Conservation (phyloP, 2,329 filamentous ascomycete genomes). For the Niveomyces coronatus region DNA sequence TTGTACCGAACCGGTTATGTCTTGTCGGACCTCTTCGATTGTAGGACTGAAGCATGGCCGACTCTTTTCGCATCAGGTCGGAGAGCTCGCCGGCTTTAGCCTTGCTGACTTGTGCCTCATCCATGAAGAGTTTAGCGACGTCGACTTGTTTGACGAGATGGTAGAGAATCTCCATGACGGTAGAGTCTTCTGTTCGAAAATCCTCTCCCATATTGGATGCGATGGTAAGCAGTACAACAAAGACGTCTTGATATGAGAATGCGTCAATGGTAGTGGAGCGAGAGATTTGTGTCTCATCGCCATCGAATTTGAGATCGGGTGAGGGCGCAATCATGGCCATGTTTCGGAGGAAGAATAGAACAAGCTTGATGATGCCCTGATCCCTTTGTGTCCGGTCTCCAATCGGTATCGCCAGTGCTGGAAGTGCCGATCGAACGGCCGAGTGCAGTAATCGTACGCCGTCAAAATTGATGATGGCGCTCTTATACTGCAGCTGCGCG, state of each 20-base stretch:
- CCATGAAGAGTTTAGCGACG: conserved; percentile 74
- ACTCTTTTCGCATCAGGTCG: conserved; percentile 69
- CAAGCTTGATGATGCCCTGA: conserved; percentile 83
- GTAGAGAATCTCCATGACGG: conserved; percentile 86
- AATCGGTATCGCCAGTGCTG: conserved; percentile 70
- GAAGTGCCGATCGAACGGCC: conserved; percentile 69
- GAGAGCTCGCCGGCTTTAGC: conserved; percentile 65
- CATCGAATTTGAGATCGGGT: conserved; percentile 62
- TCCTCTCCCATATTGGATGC: conserved; percentile 91
- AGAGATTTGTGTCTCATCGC: conserved; percentile 83
- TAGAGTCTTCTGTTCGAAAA: conserved; percentile 78
- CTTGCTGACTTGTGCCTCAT: conserved; percentile 58
- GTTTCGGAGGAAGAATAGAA: conserved; percentile 84
- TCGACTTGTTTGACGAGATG: conserved; percentile 87
- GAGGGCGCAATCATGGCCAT: conserved; percentile 74
- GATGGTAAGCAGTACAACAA: conserved; percentile 73
- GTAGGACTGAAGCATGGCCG: conserved; percentile 68
- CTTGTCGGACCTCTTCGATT: conserved; percentile 71
- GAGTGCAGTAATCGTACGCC: conserved; percentile 68
- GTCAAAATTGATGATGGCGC: conserved; percentile 75
- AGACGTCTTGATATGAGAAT: conserved; percentile 84
- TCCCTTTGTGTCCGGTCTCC: conserved; percentile 70
- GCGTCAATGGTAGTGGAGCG: conserved; percentile 80
- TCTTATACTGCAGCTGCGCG: conserved; percentile 83
- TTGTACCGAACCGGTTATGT: conserved; percentile 91